Percentiles rank a stretch among this genome's conserved stretches.
Conservation (phyloP, 768 basidiomycete genomes). For the Macrolepiota albuminosa region DNA sequence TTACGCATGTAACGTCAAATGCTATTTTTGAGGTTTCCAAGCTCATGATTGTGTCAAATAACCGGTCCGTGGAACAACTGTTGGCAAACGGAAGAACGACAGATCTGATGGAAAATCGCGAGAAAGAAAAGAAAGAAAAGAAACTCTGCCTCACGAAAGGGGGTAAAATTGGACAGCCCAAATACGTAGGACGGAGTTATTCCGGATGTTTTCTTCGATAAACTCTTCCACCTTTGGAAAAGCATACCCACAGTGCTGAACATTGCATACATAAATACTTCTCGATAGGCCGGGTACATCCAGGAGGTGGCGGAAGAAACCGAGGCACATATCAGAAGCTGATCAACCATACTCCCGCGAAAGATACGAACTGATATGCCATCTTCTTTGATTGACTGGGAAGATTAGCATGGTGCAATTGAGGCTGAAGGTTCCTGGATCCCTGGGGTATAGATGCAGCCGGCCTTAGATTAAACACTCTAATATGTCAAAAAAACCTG, state of each 20-base stretch:
- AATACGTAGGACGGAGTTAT: not conserved
- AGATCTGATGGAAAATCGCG: not conserved
- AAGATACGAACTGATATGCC: not conserved
- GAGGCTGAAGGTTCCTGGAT: no score
- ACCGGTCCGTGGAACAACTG: not conserved
- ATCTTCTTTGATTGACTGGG: not conserved
- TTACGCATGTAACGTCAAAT: not conserved
- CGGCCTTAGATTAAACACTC: not conserved
- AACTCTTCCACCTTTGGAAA: not conserved
- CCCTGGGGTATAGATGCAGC: not conserved
- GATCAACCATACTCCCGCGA: not conserved
- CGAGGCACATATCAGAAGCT: not conserved
- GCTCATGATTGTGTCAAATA: not conserved
- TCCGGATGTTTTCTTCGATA: not conserved
- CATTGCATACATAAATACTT: not conserved
- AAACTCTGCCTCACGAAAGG: not conserved
- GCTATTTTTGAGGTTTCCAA: not conserved
- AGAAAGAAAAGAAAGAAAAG: no score
- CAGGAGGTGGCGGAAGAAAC: not conserved
- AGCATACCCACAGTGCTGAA: not conserved
- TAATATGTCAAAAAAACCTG: not conserved
- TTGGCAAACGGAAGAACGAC: not conserved
- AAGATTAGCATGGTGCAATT: not conserved
- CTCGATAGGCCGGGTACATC: not conserved
- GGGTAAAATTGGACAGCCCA: not conserved